Conservation (phyloP, 768 basidiomycete species). For the Cystobasidiopsis lactophilus region DNA sequence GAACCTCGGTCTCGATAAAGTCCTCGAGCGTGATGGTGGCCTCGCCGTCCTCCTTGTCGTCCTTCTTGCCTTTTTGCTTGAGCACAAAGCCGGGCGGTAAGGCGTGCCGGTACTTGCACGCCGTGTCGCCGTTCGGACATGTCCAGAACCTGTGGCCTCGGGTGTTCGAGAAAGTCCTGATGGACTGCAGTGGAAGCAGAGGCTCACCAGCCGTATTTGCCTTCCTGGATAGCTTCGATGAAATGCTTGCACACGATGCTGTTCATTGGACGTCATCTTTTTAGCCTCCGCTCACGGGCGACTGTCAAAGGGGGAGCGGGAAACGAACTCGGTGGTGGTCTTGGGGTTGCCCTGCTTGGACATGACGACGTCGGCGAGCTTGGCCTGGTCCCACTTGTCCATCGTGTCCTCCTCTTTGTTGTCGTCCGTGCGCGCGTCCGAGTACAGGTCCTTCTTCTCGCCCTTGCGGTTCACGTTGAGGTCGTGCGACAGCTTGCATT, state of each 20-base stretch:
- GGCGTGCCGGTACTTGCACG: slow-evolving; percentile 41
- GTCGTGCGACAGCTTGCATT: slow-evolving; percentile 94
- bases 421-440: slow-evolving; percentile 45
- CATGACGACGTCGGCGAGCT: slow-evolving; percentile 63
- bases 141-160: slow-evolving; percentile 72
- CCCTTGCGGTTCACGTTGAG: slow-evolving; percentile 68
- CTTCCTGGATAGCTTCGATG: slow-evolving; percentile 79
- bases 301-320: too few species aligned
- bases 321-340: slow-evolving; percentile 49
- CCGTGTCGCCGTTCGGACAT: slow-evolving; percentile 38
- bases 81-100: slow-evolving; percentile 88
- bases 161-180: not conserved
- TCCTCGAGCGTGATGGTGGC: slow-evolving; percentile 81
- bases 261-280: not conserved
- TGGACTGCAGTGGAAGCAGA: slow-evolving; percentile 9
- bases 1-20: slow-evolving; percentile 88
- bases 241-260: slow-evolving; percentile 88
- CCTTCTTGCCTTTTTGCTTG: slow-evolving; percentile 79
- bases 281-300: slow-evolving; percentile 29
- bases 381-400: slow-evolving; percentile 94
- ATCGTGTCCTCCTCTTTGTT: slow-evolving; percentile 83
- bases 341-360: slow-evolving; percentile 75
- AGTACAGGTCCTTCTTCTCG: slow-evolving; percentile 87
- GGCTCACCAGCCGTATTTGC: slow-evolving; percentile 40
- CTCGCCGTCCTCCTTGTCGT: slow-evolving; percentile 71